Percentiles rank a stretch among this genome's conserved stretches.
Conservation (phyloP, 371 early-diverging fungal genomes). For the Mortierella sp. region DNA sequence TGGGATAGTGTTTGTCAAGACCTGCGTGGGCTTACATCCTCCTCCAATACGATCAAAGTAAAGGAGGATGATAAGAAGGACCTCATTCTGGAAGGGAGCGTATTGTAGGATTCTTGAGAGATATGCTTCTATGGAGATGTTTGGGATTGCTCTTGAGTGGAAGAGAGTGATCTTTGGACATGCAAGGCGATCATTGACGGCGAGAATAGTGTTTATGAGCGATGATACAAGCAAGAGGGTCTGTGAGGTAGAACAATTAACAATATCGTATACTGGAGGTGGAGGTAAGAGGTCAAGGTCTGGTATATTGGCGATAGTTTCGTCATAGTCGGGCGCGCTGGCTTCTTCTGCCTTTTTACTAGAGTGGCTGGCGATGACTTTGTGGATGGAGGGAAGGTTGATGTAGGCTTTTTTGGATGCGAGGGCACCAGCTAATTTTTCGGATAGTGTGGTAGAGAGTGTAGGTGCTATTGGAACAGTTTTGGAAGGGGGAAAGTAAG, state of each 20-base stretch:
- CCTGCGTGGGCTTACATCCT: constrained; percentile 54
- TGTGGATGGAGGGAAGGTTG: constrained; percentile 48
- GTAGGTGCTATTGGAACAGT: constrained; percentile 13
- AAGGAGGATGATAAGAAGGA: constrained; percentile 80
- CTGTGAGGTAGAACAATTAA: constrained; percentile 57
- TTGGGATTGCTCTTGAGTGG: constrained; percentile 86
- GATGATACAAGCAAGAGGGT: constrained; percentile 64
- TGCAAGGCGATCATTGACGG: constrained; percentile 76
- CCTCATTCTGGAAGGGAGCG: constrained; percentile 83
- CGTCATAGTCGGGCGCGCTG: constrained; percentile 43
- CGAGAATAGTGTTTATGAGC: constrained; percentile 66
- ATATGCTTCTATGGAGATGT: constrained; percentile 76
- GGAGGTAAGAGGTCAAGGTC: constrained; percentile 48
- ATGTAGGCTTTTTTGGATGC: constrained; percentile 47
- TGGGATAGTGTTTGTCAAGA: constrained; percentile 51
- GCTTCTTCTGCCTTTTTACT: constrained; percentile 14
- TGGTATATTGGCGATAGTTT: constrained; percentile 49
- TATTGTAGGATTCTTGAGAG: constrained; percentile 80
- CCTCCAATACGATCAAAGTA: constrained; percentile 87
- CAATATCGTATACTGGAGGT: constrained; percentile 59
- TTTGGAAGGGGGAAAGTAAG: constrained; percentile 38
- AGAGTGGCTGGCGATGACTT: constrained; percentile 38
- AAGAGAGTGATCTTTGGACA: constrained; percentile 74
- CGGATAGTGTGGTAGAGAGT: constrained; percentile 20
- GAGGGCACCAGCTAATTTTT: constrained; percentile 29